Percentiles rank a stretch among this genome's conserved stretches.
phyloP scores from a whole-genome alignment of 2,329 filamentous ascomycete genomes.

The Acarospora socialis region DNA sequence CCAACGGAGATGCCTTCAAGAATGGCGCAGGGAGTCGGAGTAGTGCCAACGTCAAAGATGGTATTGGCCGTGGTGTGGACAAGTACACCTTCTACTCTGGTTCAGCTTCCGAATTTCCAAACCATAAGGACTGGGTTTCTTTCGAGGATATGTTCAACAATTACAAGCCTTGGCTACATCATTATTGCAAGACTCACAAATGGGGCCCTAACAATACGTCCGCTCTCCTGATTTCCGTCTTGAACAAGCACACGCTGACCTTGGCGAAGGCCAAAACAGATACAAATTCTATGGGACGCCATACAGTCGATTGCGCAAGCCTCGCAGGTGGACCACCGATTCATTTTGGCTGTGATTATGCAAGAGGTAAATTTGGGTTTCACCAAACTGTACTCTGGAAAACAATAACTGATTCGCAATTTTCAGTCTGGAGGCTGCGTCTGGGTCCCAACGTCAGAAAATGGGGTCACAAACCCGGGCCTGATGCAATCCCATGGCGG shows the following conservation, averaged over 20 bases:
- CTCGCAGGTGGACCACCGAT: constrained; percentile 18
- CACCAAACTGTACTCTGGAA: background rate
- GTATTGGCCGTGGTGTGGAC: too few relatives aligned
- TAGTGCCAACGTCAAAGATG: too few relatives aligned
- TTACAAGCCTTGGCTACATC: constrained; percentile 10
- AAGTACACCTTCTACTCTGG: too few relatives aligned
- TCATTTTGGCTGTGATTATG: constrained; percentile 22
- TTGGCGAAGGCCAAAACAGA: constrained; percentile 13
- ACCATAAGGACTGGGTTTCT: too few relatives aligned
- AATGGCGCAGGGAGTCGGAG: too few relatives aligned
- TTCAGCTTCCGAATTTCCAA: too few relatives aligned
- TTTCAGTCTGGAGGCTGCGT: constrained; percentile 34
- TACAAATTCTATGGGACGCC: constrained; percentile 12
- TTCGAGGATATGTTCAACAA: constrained; percentile 17
- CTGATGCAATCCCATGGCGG: constrained; percentile 34
- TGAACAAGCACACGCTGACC: too few relatives aligned
- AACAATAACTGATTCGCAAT: constrained; percentile 2
- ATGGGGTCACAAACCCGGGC: constrained; percentile 30
- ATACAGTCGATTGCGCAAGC: constrained; percentile 16
- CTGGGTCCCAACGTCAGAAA: constrained; percentile 29
- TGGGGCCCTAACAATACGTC: constrained; percentile 3
- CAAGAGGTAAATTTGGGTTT: constrained; percentile 19
- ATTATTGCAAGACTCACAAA: constrained; percentile 13
- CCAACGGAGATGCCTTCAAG: too few relatives aligned
- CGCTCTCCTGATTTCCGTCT: too few relatives aligned